Conservation (phyloP, 2,329 filamentous ascomycete species). For the Cytospora chrysosperma region DNA sequence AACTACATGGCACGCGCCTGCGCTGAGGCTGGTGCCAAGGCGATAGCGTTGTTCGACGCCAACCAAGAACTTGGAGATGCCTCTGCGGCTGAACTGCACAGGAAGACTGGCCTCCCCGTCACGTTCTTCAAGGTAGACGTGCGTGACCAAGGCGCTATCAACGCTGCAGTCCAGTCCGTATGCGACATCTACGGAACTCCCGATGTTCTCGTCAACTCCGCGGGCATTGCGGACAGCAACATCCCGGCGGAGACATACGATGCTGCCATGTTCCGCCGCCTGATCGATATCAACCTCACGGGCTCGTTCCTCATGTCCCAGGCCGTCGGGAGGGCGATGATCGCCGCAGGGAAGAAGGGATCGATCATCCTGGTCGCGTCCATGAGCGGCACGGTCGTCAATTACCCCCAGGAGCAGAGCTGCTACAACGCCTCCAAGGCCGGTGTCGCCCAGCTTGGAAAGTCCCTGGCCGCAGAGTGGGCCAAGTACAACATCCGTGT, state of each 20-base stretch:
- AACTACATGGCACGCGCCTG: conserved; percentile 78
- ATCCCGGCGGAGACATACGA: conserved; percentile 79
- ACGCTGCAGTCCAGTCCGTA: conserved; percentile 66
- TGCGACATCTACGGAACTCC: conserved; percentile 66
- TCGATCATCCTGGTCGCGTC: conserved; percentile 75
- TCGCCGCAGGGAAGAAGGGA: conserved; percentile 67
- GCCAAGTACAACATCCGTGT: conserved; percentile 77
- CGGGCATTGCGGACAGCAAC: conserved; percentile 80
- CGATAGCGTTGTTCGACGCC: conserved; percentile 73
- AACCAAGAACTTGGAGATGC: conserved; percentile 73
- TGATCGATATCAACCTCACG: conserved; percentile 80
- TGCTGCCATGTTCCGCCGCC: conserved; percentile 71
- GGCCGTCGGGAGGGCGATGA: conserved; percentile 71
- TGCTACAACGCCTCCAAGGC: conserved; percentile 86
- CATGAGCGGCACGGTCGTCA: conserved; percentile 82
- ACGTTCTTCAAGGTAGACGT: conserved; percentile 80
- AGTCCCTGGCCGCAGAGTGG: conserved; percentile 82
- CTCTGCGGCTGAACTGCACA: conserved; percentile 66
- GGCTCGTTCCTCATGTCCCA: conserved; percentile 77
- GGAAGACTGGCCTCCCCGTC: conserved; percentile 70
- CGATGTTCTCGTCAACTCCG: conserved; percentile 76
- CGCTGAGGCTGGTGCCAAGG: conserved; percentile 72
- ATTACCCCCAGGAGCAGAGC: conserved; percentile 80
- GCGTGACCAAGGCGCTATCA: conserved; percentile 67
- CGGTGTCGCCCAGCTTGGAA: conserved; percentile 73